Base-by-base conservation (phyloP, 345 rosid species). In the Bretschneidera sinensis region DNA sequence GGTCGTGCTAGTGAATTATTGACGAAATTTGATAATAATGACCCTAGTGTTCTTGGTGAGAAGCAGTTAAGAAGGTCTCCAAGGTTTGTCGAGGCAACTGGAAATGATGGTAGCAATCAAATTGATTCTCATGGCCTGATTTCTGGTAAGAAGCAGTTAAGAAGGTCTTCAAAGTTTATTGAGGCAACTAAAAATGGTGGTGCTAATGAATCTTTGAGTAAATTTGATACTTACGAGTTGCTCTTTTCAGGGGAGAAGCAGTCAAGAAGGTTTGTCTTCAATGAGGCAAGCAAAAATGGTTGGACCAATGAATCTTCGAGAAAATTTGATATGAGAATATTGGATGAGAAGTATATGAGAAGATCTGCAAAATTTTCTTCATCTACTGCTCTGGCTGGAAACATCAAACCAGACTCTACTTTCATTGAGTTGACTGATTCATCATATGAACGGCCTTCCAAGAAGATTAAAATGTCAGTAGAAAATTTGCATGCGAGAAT, bases 391-490 rank as follows among this genome's bases (percentile, higher is more conserved):
- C 58, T 14, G 23, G 43, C 35, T 11, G 23, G 39, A 18, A 57
- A 45, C 45, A 28, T 31, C 21, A 25, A 57, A 45, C 23, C 24
- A 52, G 61, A 67, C 28, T 52, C 67, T 56, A 48, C 64, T 60
- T 50, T 48, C 59, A 22, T 55, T 52, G 24, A 28, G 66, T 24
- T 43, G 25, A 67, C 71, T 24, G 51, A 69, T 57, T 57, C 55
- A 21, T 18, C 24, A 18, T 68, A 72, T 59, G 76, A 71, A 64
- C 50, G 35, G 60, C 74, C 76, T 54, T 70, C 57, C 47, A 81
- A 81, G 73, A 67, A 77, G 61, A 48, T 55, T 50, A 65, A 70
- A 66, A 49, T 35, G 43, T 43, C 59, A 19, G 43, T 52, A 49
- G 66, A 57, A 62, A 65, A 63, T 69, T 51, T 66, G 47, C 70